A percentile compares a stretch with the other conserved stretches of the same genome.
phyloP scores from a whole-genome alignment of 257 asterid genomes.

The Paraleonurus japonicus region DNA sequence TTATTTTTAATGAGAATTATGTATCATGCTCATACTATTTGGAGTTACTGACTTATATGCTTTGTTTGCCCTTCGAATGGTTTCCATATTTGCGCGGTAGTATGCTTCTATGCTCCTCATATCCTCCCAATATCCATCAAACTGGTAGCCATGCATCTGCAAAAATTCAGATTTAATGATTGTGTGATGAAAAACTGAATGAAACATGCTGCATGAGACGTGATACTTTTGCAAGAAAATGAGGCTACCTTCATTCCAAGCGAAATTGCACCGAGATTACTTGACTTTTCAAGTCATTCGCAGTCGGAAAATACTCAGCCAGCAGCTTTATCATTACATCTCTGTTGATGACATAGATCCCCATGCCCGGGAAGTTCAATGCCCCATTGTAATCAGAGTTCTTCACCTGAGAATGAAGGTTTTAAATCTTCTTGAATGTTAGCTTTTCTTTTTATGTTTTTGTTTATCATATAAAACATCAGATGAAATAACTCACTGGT shows the following conservation, averaged over 20 bases:
- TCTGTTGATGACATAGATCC: slow-evolving; percentile 68
- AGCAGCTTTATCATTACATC: slow-evolving; percentile 69
- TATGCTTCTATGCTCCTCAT: slow-evolving; percentile 77
- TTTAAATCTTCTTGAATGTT: slow-evolving; percentile 8
- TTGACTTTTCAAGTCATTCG: slow-evolving; percentile 62
- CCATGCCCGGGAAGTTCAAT: slow-evolving; percentile 56
- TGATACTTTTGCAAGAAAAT: not conserved
- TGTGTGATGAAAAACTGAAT: not conserved
- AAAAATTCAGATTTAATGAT: not conserved
- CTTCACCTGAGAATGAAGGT: slow-evolving; percentile 41
- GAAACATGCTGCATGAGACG: not conserved
- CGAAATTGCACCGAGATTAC: slow-evolving; percentile 77
- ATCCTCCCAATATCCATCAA: slow-evolving; percentile 85
- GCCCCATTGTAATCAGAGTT: slow-evolving; percentile 1
- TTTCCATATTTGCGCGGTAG: slow-evolving; percentile 73
- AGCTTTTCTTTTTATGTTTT: not conserved
- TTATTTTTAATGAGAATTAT: not conserved
- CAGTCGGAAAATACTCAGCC: slow-evolving; percentile 54
- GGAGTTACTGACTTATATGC: slow-evolving; percentile 50
- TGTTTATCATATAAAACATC: not conserved
- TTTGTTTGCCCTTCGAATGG: slow-evolving; percentile 40
- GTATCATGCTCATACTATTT: not conserved
- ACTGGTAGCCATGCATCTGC: slow-evolving; percentile 57
- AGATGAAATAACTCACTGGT: slow-evolving; percentile 30
- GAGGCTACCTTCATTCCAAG: slow-evolving; percentile 73